Conservation (phyloP, 2,329 filamentous ascomycete genomes). For the Talaromyces sp. region DNA sequence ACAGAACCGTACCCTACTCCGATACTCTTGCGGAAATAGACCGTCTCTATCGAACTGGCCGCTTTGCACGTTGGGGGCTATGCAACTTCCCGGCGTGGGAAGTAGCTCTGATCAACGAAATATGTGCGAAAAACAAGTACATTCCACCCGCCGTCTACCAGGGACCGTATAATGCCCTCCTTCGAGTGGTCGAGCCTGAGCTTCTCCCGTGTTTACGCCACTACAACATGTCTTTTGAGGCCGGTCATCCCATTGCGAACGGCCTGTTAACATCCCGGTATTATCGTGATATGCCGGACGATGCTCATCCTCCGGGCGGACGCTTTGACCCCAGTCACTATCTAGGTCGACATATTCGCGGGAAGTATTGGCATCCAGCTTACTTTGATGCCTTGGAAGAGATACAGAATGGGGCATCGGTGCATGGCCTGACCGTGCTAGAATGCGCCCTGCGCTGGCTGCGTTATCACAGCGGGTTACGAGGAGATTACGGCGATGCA, state of each 20-base stretch:
- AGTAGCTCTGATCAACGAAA: not conserved
- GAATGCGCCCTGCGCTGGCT: slow-evolving; percentile 49
- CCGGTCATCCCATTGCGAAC: slow-evolving; percentile 45
- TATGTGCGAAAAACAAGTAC: not conserved
- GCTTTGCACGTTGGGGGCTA: not conserved
- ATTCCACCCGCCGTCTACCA: slow-evolving; percentile 45
- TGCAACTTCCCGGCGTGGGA: not conserved
- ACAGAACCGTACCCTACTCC: slow-evolving; percentile 24
- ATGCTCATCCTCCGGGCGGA: slow-evolving; percentile 30
- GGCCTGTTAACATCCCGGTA: slow-evolving; percentile 45
- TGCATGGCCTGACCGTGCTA: slow-evolving; percentile 41
- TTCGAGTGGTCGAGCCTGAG: slow-evolving; percentile 40
- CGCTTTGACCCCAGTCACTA: slow-evolving; percentile 43
- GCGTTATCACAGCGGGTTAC: slow-evolving; percentile 41
- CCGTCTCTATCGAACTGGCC: not conserved
- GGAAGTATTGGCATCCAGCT: not conserved
- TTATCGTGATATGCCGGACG: slow-evolving; percentile 24
- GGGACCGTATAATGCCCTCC: slow-evolving; percentile 43
- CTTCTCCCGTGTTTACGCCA: slow-evolving; percentile 43
- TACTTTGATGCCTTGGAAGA: not conserved
- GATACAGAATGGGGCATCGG: slow-evolving; percentile 18
- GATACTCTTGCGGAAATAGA: not conserved
- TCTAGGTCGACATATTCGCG: slow-evolving; percentile 28
- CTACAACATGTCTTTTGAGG: slow-evolving; percentile 43
- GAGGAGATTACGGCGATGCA: slow-evolving; percentile 32